Evolutionary conservation across 768 basidiomycete genomes (phyloP), one percentile per base, ranked within the genome.

Genomic region (Gymnopilus dilepis): DNA sequence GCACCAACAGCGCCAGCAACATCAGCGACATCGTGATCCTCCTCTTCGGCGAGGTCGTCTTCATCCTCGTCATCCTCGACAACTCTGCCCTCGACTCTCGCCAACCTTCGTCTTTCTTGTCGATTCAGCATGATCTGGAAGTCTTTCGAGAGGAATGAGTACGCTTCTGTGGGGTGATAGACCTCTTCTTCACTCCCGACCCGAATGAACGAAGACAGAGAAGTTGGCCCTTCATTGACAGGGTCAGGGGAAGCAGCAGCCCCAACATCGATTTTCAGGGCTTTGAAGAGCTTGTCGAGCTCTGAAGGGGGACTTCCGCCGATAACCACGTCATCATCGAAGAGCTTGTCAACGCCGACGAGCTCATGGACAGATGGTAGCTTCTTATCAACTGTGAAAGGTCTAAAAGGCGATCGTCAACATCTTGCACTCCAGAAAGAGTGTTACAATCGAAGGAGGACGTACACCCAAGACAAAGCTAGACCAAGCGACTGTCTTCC

Each of bases 401-500:
- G 81, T 47, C 87, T 83, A 51, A 53, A 64, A 59, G 45, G 21
- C 51, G n/a, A 51, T 48, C 31, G 21, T 67, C 28, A 53, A 40
- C 31, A 31, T 12, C 38, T 33, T 37, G 50, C 15, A 45, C 37
- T 42, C 2, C 51, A 21, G 33, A 26, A 22, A 7, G n/a, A n/a
- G n/a, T n/a, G 5, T 19, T 45, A 15, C 28, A 59, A 34, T 13
- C 13, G 56, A n/a, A 22, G 38, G 17, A 21, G 26, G 60, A 77
- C 82, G 51, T 59, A 90, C 90, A 83, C 81, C 90, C 90, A 92
- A 13, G 87, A 86, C 52, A 92, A 74, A 31, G 84, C 80, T 13
- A 91, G 76, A 21, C 81, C 77, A 3, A 91, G 75, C 4, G 88
- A 78, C 57, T 84, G 80, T 21, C 85, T 70, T 1, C 89, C 89